phyloP scores from a whole-genome alignment of 441 rosid species.

The Kokia cookei region DNA sequence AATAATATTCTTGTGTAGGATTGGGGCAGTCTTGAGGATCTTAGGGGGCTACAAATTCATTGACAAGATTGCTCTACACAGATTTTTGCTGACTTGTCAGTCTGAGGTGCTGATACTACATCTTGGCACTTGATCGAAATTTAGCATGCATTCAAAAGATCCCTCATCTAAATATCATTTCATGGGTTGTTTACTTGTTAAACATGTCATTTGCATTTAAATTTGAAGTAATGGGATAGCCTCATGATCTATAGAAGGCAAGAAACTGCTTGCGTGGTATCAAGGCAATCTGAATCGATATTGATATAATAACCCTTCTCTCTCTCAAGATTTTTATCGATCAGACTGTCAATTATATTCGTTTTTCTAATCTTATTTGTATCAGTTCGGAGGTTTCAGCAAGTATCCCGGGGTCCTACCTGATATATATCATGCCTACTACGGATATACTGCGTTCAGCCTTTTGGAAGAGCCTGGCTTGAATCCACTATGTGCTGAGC shows the following conservation, averaged over 20 bases:
- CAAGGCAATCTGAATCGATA: background rate
- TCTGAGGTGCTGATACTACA: conserved; percentile 53
- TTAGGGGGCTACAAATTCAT: conserved; percentile 60
- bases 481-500: conserved; percentile 60
- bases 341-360: conserved; percentile 2
- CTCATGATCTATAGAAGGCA: background rate
- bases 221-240: background rate
- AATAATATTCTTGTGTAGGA: conserved; percentile 37
- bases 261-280: background rate
- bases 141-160: background rate
- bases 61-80: conserved; percentile 49
- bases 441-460: conserved; percentile 79
- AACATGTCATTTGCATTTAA: background rate
- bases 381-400: conserved; percentile 83
- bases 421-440: conserved; percentile 83
- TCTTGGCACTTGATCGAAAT: background rate
- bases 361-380: conserved; percentile 16
- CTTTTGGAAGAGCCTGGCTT: conserved; percentile 76
- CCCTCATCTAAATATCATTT: background rate
- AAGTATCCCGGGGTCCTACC: conserved; percentile 62
- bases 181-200: background rate
- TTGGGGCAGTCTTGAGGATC: conserved; percentile 69
- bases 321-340: background rate
- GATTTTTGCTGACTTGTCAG: conserved; percentile 72
- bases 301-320: background rate